Evolutionary conservation across 2,329 filamentous ascomycete species (phyloP).

Genomic region (Huntiella moniliformis): DNA sequence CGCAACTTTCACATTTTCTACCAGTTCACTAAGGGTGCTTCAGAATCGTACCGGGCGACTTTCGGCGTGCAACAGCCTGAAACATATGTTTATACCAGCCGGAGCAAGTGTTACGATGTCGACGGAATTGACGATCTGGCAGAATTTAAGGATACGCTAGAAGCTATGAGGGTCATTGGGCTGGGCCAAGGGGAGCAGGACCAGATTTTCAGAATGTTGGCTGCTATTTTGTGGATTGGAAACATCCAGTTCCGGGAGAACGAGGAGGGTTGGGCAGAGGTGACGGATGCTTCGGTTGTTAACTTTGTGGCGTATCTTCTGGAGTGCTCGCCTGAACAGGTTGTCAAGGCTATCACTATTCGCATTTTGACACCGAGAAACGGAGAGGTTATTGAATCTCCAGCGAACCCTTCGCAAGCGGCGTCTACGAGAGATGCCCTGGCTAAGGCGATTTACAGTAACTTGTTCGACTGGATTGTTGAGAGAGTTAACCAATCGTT

Average conservation of each 20-base stretch:
- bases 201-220: conserved; percentile 87
- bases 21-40: conserved; percentile 90
- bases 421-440: conserved; percentile 74
- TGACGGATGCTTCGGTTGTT: conserved; percentile 75
- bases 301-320: conserved; percentile 89
- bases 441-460: conserved; percentile 90
- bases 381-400: conserved; percentile 51
- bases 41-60: conserved; percentile 66
- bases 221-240: conserved; percentile 81
- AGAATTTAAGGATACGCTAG: conserved; percentile 75
- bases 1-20: conserved; percentile 99
- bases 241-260: conserved; percentile 86
- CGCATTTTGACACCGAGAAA: conserved; percentile 57
- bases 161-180: conserved; percentile 91
- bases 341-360: conserved; percentile 76
- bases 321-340: conserved; percentile 62
- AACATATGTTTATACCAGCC: conserved; percentile 83
- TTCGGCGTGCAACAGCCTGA: conserved; percentile 85
- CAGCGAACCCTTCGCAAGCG: conserved; percentile 75
- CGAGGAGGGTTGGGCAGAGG: conserved; percentile 70
- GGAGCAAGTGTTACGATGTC: conserved; percentile 87
- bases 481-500: conserved; percentile 77
- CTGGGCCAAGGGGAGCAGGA: conserved; percentile 78
- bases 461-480: conserved; percentile 97
- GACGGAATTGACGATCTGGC: conserved; percentile 80